Evolutionary conservation across 148 eudicot species (phyloP).

Genomic region (Diospyros kaki): DNA sequence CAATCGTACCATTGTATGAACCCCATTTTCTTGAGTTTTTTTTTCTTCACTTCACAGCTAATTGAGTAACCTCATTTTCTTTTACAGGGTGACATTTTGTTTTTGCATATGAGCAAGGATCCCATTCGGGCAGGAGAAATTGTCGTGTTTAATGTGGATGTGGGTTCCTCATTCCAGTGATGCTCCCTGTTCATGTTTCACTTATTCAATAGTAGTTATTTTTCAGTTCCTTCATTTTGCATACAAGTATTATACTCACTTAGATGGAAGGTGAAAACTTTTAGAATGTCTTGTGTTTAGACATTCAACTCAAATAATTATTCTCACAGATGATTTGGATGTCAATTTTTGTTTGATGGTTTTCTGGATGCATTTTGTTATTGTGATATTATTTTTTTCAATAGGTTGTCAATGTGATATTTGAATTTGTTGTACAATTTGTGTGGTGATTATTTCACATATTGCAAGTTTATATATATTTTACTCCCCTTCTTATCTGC

Average conservation of each 20-base stretch:
- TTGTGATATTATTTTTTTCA: background rate
- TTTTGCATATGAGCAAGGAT: constrained; percentile 56
- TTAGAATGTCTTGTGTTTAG: no score
- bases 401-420: background rate
- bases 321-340: no score
- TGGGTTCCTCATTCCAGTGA: constrained; percentile 13
- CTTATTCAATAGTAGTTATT: background rate
- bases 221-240: background rate
- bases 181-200: background rate
- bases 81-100: constrained; percentile 69
- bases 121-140: constrained; percentile 82
- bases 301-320: no score
- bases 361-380: background rate
- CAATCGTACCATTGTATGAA: no score
- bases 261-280: no score
- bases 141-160: constrained; percentile 77
- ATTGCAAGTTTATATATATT: background rate
- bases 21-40: background rate
- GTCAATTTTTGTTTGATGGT: no score
- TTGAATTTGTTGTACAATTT: background rate
- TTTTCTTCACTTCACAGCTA: background rate
- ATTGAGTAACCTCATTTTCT: constrained; percentile 10
- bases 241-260: no score
- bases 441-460: background rate
- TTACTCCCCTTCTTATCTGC: background rate